Base-by-base conservation (phyloP, 2,329 filamentous ascomycete genomes). In the Aspergillus unguis region DNA sequence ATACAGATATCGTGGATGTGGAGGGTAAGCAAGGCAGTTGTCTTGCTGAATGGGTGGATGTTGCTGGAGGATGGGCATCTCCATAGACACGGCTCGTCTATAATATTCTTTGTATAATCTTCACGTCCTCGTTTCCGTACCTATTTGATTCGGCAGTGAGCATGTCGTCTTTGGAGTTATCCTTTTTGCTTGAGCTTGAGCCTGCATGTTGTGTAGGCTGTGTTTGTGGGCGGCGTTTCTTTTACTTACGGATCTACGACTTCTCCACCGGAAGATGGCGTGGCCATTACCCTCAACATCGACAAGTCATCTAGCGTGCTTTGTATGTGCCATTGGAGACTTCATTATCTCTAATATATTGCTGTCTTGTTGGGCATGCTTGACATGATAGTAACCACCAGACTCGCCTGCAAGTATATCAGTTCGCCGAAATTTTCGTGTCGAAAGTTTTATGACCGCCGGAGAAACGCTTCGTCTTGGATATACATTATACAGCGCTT, bases 1-100 rank as follows among this genome's bases (percentile, higher is more conserved):
- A 99, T 68, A 96, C 91, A 3, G 94, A 99, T 69, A 95, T 97
- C 67, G 90, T 92, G 48, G 94, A 99, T 68, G 92, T 99, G 27
- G 94, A 99, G 76, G 92, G 91, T 72, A 99, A 97, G 74, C 89
- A 95, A 70, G 94, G 94, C 56, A 96, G 90, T 62, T 99, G 94
- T 75, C 79, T 96, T 52, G 83, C 90, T 7, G 91, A 99, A 74
- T 99, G 94, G 94, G 94, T 99, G 10, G 90, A 96, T 55, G 91
- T 96, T 63, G 92, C 92, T 44, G 94, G 94, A 62, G 94, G 94
- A 54, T 99, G 92, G 90, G 85, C 88, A 53, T 81, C 80, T 48
- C 81, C 81, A 59, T 82, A 74, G 60, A 61, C 48, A 48, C 29
- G 53, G 49, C 48, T 52, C 32, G 48, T 50, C 43, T 50, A 54